phyloP scores from a whole-genome alignment of 2,329 filamentous ascomycete species.

The Incumbomyces lentus region DNA sequence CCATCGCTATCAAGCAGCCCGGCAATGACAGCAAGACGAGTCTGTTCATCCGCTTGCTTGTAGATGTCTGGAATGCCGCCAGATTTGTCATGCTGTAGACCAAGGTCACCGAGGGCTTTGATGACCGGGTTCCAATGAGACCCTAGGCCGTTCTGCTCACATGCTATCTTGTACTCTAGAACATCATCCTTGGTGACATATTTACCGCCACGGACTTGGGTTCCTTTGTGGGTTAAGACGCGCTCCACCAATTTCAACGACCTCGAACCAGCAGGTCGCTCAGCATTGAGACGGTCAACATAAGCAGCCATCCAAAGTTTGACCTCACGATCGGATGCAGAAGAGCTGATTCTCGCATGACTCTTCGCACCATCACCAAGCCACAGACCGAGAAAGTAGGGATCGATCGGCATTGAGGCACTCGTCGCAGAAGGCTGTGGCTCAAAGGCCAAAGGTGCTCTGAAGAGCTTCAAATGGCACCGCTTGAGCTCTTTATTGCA shows the following conservation, averaged over 20 bases:
- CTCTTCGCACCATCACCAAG: too few species aligned
- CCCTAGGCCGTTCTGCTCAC: neutral
- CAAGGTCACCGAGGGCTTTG: neutral
- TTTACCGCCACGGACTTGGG: neutral
- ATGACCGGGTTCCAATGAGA: neutral
- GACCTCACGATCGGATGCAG: too few species aligned
- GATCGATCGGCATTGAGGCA: too few species aligned
- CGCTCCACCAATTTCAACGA: too few species aligned
- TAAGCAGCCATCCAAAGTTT: too few species aligned
- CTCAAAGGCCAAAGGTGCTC: neutral
- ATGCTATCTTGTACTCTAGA: neutral
- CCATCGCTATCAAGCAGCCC: neutral
- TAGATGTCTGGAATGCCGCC: neutral
- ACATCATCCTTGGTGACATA: neutral
- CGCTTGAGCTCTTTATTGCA: neutral
- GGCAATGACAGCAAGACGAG: neutral
- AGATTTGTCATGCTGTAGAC: neutral
- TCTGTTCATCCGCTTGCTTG: neutral
- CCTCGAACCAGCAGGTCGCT: too few species aligned
- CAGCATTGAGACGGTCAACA: too few species aligned
- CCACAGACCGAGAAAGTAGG: too few species aligned
- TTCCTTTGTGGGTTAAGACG: too few species aligned
- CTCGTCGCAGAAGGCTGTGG: neutral
- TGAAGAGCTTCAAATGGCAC: neutral
- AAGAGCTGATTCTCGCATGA: too few species aligned